These are phyloP conservation scores for Suillus decipiens DNA, from an alignment of 768 basidiomycete species.

Conservation along the genomic window DNA sequence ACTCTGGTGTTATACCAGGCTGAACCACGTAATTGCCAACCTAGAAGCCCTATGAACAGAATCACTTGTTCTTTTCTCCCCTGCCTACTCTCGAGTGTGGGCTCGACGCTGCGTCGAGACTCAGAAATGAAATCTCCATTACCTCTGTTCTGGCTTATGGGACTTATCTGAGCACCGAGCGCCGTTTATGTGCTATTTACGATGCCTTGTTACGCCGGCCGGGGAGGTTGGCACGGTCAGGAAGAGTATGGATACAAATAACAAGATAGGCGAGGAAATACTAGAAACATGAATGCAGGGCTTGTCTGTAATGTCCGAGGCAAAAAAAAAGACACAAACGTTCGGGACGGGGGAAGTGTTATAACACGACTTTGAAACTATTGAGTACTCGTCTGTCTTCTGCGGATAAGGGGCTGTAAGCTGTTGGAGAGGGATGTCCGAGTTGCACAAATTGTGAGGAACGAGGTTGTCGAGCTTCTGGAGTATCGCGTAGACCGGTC, in stretches of 20 bases:
- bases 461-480: constrained; percentile 9
- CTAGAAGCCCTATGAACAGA: background rate
- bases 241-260: background rate
- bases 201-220: background rate
- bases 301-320: background rate
- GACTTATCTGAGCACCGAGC: background rate
- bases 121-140: background rate
- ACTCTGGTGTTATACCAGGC: background rate
- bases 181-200: background rate
- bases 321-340: background rate
- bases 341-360: constrained; percentile 13
- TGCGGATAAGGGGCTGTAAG: constrained; percentile 45
- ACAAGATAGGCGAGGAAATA: background rate
- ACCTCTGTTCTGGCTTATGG: background rate
- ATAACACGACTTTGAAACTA: constrained; percentile 56
- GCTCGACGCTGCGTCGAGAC: background rate
- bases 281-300: background rate
- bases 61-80: background rate
- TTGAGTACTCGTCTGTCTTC: constrained; percentile 62
- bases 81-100: background rate
- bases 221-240: background rate
- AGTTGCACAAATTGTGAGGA: constrained; percentile 21
- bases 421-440: constrained; percentile 27
- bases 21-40: background rate
- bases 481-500: constrained; percentile 11